These are phyloP conservation scores for Aspergillus steynii DNA, from an alignment of 495 filamentous ascomycete genomes.

Conservation along the genomic window DNA sequence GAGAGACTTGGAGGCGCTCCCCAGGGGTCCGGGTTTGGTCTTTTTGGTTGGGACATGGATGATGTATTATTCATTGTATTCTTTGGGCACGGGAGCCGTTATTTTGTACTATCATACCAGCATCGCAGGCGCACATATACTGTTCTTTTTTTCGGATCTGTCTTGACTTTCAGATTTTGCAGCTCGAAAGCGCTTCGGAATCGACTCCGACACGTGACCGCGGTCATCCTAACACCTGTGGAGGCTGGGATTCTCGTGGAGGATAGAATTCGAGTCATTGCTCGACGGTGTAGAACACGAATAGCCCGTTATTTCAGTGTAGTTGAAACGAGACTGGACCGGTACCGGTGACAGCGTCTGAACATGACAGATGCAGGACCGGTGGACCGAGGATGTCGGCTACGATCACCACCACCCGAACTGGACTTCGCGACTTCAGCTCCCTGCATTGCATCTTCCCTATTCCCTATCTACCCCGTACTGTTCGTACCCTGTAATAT, in stretches of 20 bases:
- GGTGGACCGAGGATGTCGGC: background rate
- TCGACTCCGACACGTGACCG: background rate
- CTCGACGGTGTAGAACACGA: background rate
- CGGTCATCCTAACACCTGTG: background rate
- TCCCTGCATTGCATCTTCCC: background rate
- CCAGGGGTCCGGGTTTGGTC: constrained; percentile 18
- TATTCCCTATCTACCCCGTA: background rate
- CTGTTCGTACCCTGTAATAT: no score
- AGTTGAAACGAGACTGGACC: background rate
- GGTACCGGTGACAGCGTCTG: background rate
- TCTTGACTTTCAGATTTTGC: background rate
- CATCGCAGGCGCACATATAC: constrained; percentile 43
- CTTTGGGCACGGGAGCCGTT: constrained; percentile 33
- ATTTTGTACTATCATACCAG: constrained; percentile 32
- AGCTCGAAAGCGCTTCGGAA: background rate
- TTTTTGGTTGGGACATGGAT: constrained; percentile 15
- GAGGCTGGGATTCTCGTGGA: background rate
- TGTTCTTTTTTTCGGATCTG: constrained; percentile 23
- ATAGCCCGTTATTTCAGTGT: background rate
- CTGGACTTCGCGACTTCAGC: background rate
- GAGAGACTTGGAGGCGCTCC: constrained; percentile 11
- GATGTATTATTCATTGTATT: constrained; percentile 21
- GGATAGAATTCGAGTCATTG: background rate
- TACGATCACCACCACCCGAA: background rate
- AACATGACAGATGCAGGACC: background rate